Conservation (phyloP, 306 rosid species). For the Medicago lupulina region DNA sequence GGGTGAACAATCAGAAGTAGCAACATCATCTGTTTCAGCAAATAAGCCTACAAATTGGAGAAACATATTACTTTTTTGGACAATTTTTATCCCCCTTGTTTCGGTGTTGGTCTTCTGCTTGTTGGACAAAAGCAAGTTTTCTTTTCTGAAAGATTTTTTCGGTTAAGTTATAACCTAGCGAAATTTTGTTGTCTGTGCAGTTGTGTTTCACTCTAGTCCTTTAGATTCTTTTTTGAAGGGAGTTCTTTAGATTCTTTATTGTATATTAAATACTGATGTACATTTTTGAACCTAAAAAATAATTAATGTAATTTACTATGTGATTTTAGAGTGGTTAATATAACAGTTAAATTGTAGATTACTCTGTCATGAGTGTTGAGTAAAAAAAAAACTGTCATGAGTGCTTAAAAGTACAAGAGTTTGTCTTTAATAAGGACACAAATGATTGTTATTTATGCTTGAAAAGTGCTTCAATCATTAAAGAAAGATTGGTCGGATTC, state of each 20-base stretch:
- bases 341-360: conserved; percentile 15
- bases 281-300: background rate
- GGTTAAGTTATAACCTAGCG: conserved; percentile 29
- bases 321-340: conserved; percentile 34
- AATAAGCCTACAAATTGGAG: conserved; percentile 44
- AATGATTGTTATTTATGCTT: conserved; percentile 9
- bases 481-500: too few species aligned
- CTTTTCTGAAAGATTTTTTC: conserved; percentile 44
- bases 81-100: conserved; percentile 51
- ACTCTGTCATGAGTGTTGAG: conserved; percentile 28
- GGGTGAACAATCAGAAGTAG: conserved; percentile 57
- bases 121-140: conserved; percentile 48
- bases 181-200: conserved; percentile 44
- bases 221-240: conserved; percentile 16
- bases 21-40: conserved; percentile 43
- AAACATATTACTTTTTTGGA: conserved; percentile 44
- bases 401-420: conserved; percentile 26
- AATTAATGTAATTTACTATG: background rate
- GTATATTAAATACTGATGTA: conserved; percentile 33
- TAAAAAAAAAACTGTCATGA: background rate
- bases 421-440: conserved; percentile 31
- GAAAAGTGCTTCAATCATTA: background rate
- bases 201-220: conserved; percentile 29
- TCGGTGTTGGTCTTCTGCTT: conserved; percentile 47
- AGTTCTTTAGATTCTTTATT: conserved; percentile 29